Evolutionary conservation across 768 basidiomycete species (phyloP).

Genomic region (Russula olivacea): DNA sequence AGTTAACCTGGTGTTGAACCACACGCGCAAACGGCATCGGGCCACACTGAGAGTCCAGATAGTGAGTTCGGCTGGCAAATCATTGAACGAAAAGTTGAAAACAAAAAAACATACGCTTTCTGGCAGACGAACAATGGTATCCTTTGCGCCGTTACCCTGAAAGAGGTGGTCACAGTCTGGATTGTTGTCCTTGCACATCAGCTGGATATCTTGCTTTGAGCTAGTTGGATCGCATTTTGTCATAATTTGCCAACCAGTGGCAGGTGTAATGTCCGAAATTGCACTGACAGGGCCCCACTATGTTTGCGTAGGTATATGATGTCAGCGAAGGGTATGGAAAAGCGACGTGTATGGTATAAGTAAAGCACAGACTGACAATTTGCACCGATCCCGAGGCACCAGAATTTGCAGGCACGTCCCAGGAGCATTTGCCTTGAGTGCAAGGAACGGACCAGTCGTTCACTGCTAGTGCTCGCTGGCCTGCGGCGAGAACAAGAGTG

Average conservation of each 20-base stretch:
- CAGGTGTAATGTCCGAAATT: constrained; percentile 18
- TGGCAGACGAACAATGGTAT: constrained; percentile 26
- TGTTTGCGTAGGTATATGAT: background rate
- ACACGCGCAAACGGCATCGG: constrained; percentile 6
- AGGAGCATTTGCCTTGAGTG: constrained; percentile 9
- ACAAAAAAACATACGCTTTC: constrained; percentile 3
- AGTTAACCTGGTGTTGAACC: background rate
- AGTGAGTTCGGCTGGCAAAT: background rate
- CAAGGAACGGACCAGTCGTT: constrained; percentile 21
- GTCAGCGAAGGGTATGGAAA: background rate
- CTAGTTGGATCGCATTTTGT: constrained; percentile 1
- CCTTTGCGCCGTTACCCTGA: constrained; percentile 9
- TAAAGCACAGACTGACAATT: constrained; percentile 14
- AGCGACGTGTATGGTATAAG: background rate
- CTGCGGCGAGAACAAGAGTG: background rate
- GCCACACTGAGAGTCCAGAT: background rate
- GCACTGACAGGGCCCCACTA: constrained; percentile 15
- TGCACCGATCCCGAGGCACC: constrained; percentile 7
- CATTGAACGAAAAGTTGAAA: background rate
- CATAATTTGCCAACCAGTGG: constrained; percentile 9
- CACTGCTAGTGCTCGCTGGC: background rate
- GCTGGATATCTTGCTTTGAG: background rate
- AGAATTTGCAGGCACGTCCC: constrained; percentile 4
- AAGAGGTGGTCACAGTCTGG: constrained; percentile 23
- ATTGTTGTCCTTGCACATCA: background rate